Base-by-base conservation (phyloP, 2,329 filamentous ascomycete genomes). In the Fusarium burgessii region DNA sequence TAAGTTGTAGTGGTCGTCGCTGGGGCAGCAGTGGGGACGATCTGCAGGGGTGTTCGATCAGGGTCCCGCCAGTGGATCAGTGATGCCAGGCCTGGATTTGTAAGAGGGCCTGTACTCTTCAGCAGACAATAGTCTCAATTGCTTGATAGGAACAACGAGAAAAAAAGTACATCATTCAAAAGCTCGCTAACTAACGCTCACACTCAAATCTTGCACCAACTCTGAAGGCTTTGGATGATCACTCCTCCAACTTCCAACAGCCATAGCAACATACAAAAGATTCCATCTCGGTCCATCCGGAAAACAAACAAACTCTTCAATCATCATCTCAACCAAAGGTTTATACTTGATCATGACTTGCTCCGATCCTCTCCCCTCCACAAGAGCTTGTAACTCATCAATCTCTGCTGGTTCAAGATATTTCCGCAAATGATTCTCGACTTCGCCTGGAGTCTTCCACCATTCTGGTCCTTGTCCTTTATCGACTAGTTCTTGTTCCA, bases 221-320 rank as follows among this genome's bases (percentile, higher is more conserved):
- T 63, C 64, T 9, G 56, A 62, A 29, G 63, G 63, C 3, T 5
- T 62, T 14, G 64, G 42, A 15, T 67, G 56, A 46, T 67, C 56
- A 27, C 35, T 67, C 7, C 68, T 46, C 71, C 71, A 75, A 27
- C 67, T 61, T 18, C 73, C 73, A 35, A 75, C 59, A 20, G 58
- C 64, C 57, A 75, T 60, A 7, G 71, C 67, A 29, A 74, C 64
- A 29, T 67, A 73, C 6, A 75, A 38, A 4, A 74, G 57, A 41
- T 76, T 74, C 74, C 74, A 76, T 29, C 74, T 59, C 23, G 74
- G 74, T 2, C 74, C 74, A 58, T 75, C 70, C 2, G 69, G 56
- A 57, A 77, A 77, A 36, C 76, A 77, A 29, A 77, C 75, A 50
- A 74, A 75, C 11, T 65, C 72, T 8, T 64, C 23, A 45, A 74